A percentile compares a stretch with the other conserved stretches of the same genome.
Evolutionary conservation across 2,329 filamentous ascomycete species (phyloP).

Genomic region (Penicillium sp.): DNA sequence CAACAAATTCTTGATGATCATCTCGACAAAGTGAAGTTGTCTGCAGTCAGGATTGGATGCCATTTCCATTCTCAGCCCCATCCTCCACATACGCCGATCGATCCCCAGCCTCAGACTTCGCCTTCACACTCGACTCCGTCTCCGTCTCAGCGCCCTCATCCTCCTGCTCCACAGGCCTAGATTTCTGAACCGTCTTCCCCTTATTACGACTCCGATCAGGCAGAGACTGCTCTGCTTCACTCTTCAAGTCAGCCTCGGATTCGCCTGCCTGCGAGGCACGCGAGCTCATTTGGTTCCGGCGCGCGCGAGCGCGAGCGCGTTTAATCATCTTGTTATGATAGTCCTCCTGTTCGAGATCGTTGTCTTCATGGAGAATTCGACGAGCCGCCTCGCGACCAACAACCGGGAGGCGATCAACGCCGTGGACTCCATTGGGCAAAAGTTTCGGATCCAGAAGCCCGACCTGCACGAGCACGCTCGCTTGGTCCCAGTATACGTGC

Average conservation of each 20-base stretch:
- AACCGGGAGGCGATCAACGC: conserved; percentile 42
- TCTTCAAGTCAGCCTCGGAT: conserved; percentile 26
- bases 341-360: conserved; percentile 34
- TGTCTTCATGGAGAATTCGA: conserved; percentile 42
- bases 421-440: conserved; percentile 49
- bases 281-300: conserved; percentile 8
- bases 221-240: conserved; percentile 21
- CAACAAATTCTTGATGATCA: neutral
- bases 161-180: conserved; percentile 5
- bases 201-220: conserved; percentile 13
- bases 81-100: conserved; percentile 17
- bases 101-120: conserved; percentile 9
- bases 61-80: conserved; percentile 1
- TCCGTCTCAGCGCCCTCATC: conserved; percentile 18
- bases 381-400: conserved; percentile 42
- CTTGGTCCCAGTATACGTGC: conserved; percentile 65
- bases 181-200: conserved; percentile 26
- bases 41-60: conserved; percentile 1
- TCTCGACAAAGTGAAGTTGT: neutral
- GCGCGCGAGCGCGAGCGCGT: conserved; percentile 21
- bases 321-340: conserved; percentile 38
- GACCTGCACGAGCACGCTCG: conserved; percentile 60
- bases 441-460: conserved; percentile 60
- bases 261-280: conserved; percentile 22
- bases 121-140: conserved; percentile 14